Evolutionary conservation across 257 asterid genomes (phyloP).

Genomic region (Scutellaria galericulata): DNA sequence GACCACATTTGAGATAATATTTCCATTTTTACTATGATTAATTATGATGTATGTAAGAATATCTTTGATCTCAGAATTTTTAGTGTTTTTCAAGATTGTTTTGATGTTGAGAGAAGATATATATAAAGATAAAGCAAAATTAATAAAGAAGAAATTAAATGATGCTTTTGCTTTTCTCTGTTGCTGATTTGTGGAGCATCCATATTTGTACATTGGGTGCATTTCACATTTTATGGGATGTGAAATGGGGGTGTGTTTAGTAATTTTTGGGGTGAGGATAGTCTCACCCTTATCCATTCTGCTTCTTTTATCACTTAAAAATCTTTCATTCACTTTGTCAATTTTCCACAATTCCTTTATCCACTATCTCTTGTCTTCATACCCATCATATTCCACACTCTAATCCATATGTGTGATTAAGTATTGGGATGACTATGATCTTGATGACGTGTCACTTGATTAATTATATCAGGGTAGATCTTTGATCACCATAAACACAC

Average conservation of each 20-base stretch:
- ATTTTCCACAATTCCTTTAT: not conserved
- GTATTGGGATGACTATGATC: no score
- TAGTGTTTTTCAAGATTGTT: not conserved
- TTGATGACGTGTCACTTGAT: no score
- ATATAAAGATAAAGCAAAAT: constrained; percentile 23
- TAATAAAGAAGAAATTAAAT: not conserved
- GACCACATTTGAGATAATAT: constrained; percentile 62
- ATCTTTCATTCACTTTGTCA: not conserved
- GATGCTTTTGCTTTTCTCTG: constrained; percentile 33
- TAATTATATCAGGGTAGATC: no score
- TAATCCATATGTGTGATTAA: no score
- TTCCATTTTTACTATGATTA: constrained; percentile 36
- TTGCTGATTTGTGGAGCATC: constrained; percentile 27
- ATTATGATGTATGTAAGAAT: not conserved
- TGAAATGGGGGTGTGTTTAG: no score
- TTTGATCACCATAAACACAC: no score
- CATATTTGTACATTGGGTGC: no score
- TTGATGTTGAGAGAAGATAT: no score
- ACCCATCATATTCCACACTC: not conserved
- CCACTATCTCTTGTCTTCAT: constrained; percentile 27
- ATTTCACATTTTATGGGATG: no score
- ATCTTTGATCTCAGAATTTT: not conserved
- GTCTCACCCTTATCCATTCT: constrained; percentile 32
- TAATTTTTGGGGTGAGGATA: no score
- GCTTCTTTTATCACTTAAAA: constrained; percentile 5